Evolutionary conservation across 2,329 filamentous ascomycete species (phyloP), one percentile per base, ranked within the genome.

Genomic region (Colletotrichum paranaense): DNA sequence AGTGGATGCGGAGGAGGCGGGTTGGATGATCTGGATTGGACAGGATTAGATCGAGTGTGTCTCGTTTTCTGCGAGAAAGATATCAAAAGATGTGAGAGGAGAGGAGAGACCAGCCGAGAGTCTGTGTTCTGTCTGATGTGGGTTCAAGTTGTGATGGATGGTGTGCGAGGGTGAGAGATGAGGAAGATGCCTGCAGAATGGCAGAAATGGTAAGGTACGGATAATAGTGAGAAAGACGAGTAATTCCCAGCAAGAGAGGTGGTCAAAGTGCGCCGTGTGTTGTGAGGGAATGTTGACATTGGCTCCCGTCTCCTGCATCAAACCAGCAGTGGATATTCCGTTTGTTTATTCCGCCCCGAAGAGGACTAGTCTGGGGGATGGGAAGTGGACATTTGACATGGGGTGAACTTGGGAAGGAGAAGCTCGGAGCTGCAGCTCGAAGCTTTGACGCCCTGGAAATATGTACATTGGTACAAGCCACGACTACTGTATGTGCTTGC

Each of bases 121-220:
- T 26, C 16, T 42, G 38, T 19, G 38, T 42, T 42, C 59, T 30
- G 42, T 62, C 59, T 62, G 14, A 11, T 22, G 38, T 46, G n/a
- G 49, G 30, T 63, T 35, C 32, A 38, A 53, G 42, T 2, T 67
- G 65, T 19, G 28, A 55, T 24, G 46, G 57, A 26, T 28, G 22
- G 66, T 26, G 57, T 49, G 58, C 24, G 57, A 19, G 19, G 64
- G 78, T 76, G 74, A 75, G 78, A 78, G 80, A 82, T 80, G 79
- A 76, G 64, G 62, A 30, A 67, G 42, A 35, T 35, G 32, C 32
- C 32, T 35, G 32, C 11, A 35, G 32, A 35, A 35, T 35, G 32
- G 32, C 32, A 35, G 32, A 35, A 35, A 35, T 35, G 32, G 32
- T 1, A 35, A 35, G 32, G 32, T 35, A 32, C 4, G 32, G 32